These are phyloP conservation scores for Vickermania spadyakhi DNA, from an alignment of 208 protist genomes.

Conservation along the genomic window DNA sequence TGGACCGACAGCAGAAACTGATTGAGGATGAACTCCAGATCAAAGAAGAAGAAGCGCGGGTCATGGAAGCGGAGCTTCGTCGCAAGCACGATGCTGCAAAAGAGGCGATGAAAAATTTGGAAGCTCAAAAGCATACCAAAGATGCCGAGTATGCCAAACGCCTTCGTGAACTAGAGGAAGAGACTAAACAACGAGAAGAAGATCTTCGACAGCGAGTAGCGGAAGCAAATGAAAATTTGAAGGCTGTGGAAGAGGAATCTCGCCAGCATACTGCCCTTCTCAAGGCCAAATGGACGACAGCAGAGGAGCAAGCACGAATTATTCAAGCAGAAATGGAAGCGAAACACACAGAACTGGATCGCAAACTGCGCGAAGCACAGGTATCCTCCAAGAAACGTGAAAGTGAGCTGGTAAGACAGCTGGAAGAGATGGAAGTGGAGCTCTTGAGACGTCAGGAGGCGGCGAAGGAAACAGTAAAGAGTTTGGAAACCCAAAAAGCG, in stretches of 20 bases:
- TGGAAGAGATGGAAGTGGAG: constrained; percentile 35
- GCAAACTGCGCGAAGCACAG: constrained; percentile 27
- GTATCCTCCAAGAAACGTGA: constrained; percentile 3
- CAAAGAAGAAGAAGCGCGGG: constrained; percentile 12
- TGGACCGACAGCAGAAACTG: constrained; percentile 36
- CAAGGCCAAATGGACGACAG: constrained; percentile 28
- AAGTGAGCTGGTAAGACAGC: constrained; percentile 5
- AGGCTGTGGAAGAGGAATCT: constrained; percentile 27
- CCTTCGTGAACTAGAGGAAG: constrained; percentile 25
- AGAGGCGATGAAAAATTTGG: constrained; percentile 1
- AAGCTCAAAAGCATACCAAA: constrained; percentile 21
- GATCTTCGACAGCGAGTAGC: constrained; percentile 15
- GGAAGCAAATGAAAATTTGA: constrained; percentile 30
- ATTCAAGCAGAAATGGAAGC: constrained; percentile 33
- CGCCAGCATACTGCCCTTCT: constrained; percentile 33
- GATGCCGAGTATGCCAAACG: constrained; percentile 33
- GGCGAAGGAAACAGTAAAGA: constrained; percentile 35
- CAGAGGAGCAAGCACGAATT: constrained; percentile 27
- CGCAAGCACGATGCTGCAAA: constrained; percentile 10
- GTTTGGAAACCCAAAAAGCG: constrained; percentile 27
- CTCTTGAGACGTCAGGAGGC: constrained; percentile 27
- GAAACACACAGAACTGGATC: constrained; percentile 48
- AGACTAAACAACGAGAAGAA: constrained; percentile 24
- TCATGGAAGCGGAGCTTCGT: constrained; percentile 32
- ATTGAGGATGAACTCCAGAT: constrained; percentile 33